Evolutionary conservation across 768 basidiomycete genomes (phyloP).

Genomic region (Lactarius sp.): DNA sequence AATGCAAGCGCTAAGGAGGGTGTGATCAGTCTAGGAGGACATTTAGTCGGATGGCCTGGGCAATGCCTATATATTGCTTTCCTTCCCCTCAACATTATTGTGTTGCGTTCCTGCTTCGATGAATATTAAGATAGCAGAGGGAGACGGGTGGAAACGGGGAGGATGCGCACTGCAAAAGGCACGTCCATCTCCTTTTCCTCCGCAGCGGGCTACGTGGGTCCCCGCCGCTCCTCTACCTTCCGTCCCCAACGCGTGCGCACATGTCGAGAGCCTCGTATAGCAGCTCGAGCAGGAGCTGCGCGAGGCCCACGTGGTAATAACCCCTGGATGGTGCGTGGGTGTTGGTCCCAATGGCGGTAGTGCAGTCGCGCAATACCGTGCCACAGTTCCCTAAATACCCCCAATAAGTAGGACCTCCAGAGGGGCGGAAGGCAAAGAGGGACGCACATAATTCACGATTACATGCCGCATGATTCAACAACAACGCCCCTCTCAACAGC

Average conservation of each 20-base stretch:
- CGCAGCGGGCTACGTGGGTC: slow-evolving; percentile 47
- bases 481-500: slow-evolving; percentile 24
- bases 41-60: no score
- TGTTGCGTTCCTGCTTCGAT: slow-evolving; percentile 60
- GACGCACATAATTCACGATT: no score
- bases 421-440: no score
- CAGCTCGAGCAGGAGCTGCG: slow-evolving; percentile 29
- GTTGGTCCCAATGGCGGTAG: no score
- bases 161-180: slow-evolving; percentile 58
- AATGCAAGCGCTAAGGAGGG: no score
- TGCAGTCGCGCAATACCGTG: no score
- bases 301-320: no score
- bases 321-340: no score
- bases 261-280: slow-evolving; percentile 35
- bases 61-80: slow-evolving; percentile 43
- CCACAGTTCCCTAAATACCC: slow-evolving; percentile 69
- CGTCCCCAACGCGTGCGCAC: no score
- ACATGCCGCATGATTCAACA: no score
- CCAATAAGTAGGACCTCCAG: background rate
- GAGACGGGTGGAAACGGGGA: background rate
- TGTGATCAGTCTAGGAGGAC: no score
- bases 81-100: slow-evolving; percentile 52
- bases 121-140: background rate
- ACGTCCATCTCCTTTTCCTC: slow-evolving; percentile 42
- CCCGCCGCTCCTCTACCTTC: slow-evolving; percentile 38